These are phyloP conservation scores for Alternaria rosae DNA, from an alignment of 2,329 filamentous ascomycete genomes.

Conservation along the genomic window DNA sequence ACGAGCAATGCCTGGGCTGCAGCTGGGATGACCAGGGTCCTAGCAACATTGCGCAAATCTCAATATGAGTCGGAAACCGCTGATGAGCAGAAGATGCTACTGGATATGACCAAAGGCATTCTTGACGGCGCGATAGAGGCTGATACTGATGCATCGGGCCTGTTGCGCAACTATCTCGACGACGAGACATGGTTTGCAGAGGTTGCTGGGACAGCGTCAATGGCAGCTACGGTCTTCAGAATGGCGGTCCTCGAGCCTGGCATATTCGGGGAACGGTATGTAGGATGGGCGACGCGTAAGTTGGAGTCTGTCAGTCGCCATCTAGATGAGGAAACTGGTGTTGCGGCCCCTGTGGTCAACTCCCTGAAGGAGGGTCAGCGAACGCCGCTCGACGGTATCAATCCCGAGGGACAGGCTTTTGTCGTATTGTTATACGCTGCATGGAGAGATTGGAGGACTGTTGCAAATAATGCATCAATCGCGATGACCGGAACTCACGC, in stretches of 20 bases:
- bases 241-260: conserved; percentile 53
- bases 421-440: conserved; percentile 54
- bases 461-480: neutral
- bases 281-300: conserved; percentile 55
- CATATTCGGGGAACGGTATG: conserved; percentile 47
- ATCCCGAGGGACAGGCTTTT: conserved; percentile 56
- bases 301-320: conserved; percentile 45
- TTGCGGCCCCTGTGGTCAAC: conserved; percentile 53
- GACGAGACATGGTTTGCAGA: conserved; percentile 57
- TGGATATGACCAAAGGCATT: conserved; percentile 47
- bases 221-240: conserved; percentile 56
- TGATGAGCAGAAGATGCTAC: conserved; percentile 35
- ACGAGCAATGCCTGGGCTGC: conserved; percentile 60
- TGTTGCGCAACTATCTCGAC: conserved; percentile 59
- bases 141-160: conserved; percentile 47
- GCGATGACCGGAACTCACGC: neutral
- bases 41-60: conserved; percentile 54
- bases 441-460: conserved; percentile 48
- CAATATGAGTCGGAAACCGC: conserved; percentile 12
- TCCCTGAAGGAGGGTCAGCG: conserved; percentile 49
- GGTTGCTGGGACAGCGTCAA: conserved; percentile 57
- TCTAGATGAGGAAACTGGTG: conserved; percentile 48
- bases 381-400: conserved; percentile 37
- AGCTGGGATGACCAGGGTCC: conserved; percentile 56
- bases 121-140: conserved; percentile 46